Evolutionary conservation across 2,329 filamentous ascomycete species (phyloP).

Genomic region (Scopulariopsis brevicaulis): DNA sequence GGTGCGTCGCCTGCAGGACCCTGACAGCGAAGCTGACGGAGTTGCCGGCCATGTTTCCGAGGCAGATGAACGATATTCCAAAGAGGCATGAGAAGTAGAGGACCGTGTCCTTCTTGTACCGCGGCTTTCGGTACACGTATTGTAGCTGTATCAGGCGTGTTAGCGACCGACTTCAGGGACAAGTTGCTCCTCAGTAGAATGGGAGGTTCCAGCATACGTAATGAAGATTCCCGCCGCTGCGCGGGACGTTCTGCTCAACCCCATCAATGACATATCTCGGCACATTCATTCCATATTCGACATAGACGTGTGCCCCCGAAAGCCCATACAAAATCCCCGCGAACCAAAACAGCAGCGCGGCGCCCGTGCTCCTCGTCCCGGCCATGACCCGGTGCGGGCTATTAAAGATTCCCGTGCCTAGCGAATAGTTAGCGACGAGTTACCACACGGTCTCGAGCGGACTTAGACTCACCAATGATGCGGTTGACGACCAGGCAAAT

Average conservation of each 20-base stretch:
- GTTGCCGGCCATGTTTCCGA: slow-evolving; percentile 38
- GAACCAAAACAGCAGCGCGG: slow-evolving; percentile 27
- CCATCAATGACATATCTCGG: slow-evolving; percentile 27
- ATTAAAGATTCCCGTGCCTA: slow-evolving; percentile 25
- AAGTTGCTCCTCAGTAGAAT: neutral
- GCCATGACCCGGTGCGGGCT: slow-evolving; percentile 19
- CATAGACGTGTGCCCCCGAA: slow-evolving; percentile 22
- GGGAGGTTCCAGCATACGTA: slow-evolving; percentile 16
- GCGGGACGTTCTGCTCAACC: slow-evolving; percentile 26
- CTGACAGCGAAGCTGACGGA: slow-evolving; percentile 31
- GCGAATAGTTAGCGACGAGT: neutral
- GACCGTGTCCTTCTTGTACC: slow-evolving; percentile 19
- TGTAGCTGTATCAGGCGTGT: slow-evolving; percentile 19
- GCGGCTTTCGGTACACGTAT: slow-evolving; percentile 27
- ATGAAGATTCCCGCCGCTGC: slow-evolving; percentile 34
- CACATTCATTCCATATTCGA: slow-evolving; percentile 34
- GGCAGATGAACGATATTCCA: slow-evolving; percentile 28
- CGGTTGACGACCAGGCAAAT: slow-evolving; percentile 22
- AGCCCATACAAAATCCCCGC: slow-evolving; percentile 24
- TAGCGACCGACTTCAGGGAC: neutral
- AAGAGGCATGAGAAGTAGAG: slow-evolving; percentile 31
- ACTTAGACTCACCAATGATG: slow-evolving; percentile 20
- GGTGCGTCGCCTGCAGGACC: slow-evolving; percentile 21
- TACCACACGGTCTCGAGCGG: neutral
- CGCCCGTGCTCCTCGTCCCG: slow-evolving; percentile 19